Evolutionary conservation across 179 eudicot species (phyloP).

Genomic region (Heliamphora pulchella): DNA sequence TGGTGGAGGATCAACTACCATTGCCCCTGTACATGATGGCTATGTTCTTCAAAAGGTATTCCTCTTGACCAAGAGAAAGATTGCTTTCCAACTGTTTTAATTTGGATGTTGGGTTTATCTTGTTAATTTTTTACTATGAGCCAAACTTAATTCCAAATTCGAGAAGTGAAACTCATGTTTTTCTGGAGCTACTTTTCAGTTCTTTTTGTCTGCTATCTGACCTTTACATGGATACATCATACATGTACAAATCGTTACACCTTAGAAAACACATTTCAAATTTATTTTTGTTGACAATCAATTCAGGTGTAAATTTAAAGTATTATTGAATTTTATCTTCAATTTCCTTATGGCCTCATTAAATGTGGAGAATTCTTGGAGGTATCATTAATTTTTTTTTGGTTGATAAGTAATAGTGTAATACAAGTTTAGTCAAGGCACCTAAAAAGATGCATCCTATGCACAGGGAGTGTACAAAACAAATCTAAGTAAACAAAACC

Average conservation of each 20-base stretch:
- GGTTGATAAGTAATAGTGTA: too few relatives aligned
- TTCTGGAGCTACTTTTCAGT: neutral
- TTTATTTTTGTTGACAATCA: neutral
- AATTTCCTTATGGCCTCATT: neutral
- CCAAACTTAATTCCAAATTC: neutral
- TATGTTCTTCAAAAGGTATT: conserved; percentile 96
- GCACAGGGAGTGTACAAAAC: neutral
- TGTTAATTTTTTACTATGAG: neutral
- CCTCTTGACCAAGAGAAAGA: neutral
- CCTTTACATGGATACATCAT: neutral
- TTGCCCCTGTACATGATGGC: conserved; percentile 98
- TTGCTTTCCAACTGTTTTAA: neutral
- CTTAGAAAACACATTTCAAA: neutral
- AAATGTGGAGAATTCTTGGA: neutral
- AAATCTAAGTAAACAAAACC: neutral
- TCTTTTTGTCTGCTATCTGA: neutral
- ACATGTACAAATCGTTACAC: neutral
- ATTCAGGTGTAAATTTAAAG: neutral
- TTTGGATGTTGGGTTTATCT: neutral
- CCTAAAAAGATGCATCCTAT: neutral
- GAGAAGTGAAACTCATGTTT: neutral
- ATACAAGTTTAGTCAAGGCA: neutral
- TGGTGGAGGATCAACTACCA: conserved; percentile 96
- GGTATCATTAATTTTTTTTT: too few relatives aligned
- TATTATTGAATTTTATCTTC: neutral